A percentile compares a stretch with the other conserved stretches of the same genome.
phyloP scores from a whole-genome alignment of 2,329 filamentous ascomycete species.

The Penicillium olsonii region DNA sequence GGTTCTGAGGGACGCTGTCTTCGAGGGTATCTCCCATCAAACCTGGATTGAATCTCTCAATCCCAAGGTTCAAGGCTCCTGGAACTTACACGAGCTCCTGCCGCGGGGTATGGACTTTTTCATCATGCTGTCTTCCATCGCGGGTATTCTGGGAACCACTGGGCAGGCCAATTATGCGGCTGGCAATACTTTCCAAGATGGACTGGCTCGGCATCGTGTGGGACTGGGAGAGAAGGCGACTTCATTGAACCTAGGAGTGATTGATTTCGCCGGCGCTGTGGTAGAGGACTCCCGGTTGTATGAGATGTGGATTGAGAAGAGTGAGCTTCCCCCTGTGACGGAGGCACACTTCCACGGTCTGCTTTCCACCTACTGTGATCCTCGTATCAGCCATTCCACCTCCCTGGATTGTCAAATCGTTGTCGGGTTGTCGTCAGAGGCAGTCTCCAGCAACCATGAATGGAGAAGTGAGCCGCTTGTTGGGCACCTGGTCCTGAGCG shows the following conservation, averaged over 20 bases:
- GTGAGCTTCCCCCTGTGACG: background rate
- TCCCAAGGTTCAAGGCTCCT: slow-evolving; percentile 30
- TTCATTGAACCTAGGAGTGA: slow-evolving; percentile 27
- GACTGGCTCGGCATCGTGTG: slow-evolving; percentile 33
- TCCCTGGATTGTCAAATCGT: slow-evolving; percentile 1
- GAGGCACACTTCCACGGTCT: slow-evolving; percentile 21
- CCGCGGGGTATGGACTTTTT: slow-evolving; percentile 43
- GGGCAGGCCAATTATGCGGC: slow-evolving; percentile 49
- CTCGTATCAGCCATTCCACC: background rate
- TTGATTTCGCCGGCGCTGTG: background rate
- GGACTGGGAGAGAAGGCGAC: slow-evolving; percentile 18
- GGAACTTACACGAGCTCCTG: slow-evolving; percentile 24
- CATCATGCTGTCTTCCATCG: slow-evolving; percentile 43
- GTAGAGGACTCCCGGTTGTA: background rate
- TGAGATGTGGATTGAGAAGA: background rate
- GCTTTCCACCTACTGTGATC: slow-evolving; percentile 3
- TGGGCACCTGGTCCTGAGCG: background rate
- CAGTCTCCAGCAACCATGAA: background rate
- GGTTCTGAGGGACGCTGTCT: slow-evolving; percentile 25
- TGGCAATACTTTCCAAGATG: slow-evolving; percentile 41
- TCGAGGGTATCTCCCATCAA: slow-evolving; percentile 34
- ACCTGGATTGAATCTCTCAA: slow-evolving; percentile 29
- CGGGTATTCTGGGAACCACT: slow-evolving; percentile 47
- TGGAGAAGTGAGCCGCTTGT: slow-evolving; percentile 1
- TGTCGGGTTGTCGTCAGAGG: background rate